These are phyloP conservation scores for Boletellus sp. DNA, from an alignment of 768 basidiomycete genomes.

Conservation along the genomic window DNA sequence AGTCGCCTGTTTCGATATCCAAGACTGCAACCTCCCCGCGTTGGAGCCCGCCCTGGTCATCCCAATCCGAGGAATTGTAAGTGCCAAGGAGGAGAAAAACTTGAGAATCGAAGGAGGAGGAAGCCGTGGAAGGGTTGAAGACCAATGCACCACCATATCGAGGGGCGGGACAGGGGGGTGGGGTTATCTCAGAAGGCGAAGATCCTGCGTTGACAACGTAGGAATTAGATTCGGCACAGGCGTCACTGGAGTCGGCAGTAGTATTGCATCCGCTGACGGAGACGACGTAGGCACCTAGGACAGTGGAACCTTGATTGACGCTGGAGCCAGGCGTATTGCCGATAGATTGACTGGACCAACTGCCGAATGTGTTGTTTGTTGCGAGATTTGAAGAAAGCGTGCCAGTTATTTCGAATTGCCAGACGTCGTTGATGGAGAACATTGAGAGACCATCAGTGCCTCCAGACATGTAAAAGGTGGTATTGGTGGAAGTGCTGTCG, in stretches of 20 bases:
- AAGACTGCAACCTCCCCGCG: conserved; percentile 74
- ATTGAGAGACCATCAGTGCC: conserved; percentile 50
- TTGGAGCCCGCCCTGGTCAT: conserved; percentile 57
- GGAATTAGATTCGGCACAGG: conserved; percentile 58
- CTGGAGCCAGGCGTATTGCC: conserved; percentile 29
- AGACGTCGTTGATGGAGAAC: conserved; percentile 60
- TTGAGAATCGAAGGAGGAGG: conserved; percentile 57
- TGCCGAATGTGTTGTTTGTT: conserved; percentile 41
- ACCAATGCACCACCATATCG: conserved; percentile 57
- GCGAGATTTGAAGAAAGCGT: conserved; percentile 67
- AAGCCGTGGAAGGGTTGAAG: conserved; percentile 45
- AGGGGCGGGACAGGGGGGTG: conserved; percentile 60
- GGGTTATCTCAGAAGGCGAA: conserved; percentile 34
- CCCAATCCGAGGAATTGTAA: conserved; percentile 61
- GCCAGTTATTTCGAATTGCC: conserved; percentile 67
- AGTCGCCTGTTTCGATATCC: conserved; percentile 55
- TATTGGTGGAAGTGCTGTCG: conserved; percentile 44
- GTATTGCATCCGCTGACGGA: conserved; percentile 60
- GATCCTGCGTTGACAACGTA: conserved; percentile 43
- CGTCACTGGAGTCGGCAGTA: conserved; percentile 34
- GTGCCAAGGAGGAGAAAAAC: conserved; percentile 68
- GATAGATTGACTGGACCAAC: conserved; percentile 54
- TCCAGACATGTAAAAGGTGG: conserved; percentile 72
- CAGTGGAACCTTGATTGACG: conserved; percentile 54
- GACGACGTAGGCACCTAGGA: conserved; percentile 51